Evolutionary conservation across 164 flowering plant genomes (phyloP).

Genomic region (Litsea cubeba): DNA sequence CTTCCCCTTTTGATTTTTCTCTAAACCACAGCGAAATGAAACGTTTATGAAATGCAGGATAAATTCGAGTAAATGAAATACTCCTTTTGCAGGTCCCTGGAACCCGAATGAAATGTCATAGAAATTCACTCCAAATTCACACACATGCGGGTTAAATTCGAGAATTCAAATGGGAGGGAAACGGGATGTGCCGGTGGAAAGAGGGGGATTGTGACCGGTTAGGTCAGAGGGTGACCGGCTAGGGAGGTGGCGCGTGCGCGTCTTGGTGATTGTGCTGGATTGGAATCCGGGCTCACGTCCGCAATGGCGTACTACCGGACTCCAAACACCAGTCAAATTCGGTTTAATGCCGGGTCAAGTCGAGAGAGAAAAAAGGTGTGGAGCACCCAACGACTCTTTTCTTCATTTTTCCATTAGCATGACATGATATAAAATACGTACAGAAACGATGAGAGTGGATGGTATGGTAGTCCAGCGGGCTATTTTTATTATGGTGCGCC

Average conservation of each 20-base stretch:
- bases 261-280: constrained; percentile 16
- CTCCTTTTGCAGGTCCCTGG: not conserved
- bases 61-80: too few species aligned
- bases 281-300: constrained; percentile 22
- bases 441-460: too few species aligned
- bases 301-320: constrained; percentile 30
- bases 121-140: constrained; percentile 40
- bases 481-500: too few species aligned
- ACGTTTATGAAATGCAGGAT: too few species aligned
- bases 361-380: not conserved
- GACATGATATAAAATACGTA: too few species aligned
- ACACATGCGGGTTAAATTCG: constrained; percentile 26
- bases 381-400: too few species aligned
- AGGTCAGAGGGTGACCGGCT: constrained; percentile 11
- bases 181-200: constrained; percentile 22
- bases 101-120: constrained; percentile 1
- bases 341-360: constrained; percentile 32
- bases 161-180: not conserved
- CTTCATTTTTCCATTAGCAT: too few species aligned
- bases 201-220: constrained; percentile 17
- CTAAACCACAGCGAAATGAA: too few species aligned
- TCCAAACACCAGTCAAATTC: constrained; percentile 17
- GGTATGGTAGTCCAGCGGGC: too few species aligned
- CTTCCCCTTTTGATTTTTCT: not conserved
- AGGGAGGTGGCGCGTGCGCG: constrained; percentile 14